Base-by-base conservation (phyloP, 495 filamentous ascomycete genomes). In the Rostrohypoxylon terebratum region DNA sequence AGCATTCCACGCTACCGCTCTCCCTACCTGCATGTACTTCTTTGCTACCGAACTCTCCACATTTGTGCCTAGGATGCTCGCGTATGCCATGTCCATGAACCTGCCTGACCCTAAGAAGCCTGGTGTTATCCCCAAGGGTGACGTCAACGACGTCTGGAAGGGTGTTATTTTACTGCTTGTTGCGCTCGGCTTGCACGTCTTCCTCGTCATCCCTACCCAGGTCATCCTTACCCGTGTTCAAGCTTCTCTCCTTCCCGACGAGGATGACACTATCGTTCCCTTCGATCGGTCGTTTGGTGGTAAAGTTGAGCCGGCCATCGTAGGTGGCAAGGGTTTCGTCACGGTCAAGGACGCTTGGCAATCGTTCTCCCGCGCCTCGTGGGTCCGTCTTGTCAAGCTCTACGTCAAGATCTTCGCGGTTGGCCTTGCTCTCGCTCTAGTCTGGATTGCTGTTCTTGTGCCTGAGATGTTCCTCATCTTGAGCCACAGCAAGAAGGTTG, bases 281-380 rank as follows among this genome's bases (percentile, higher is more conserved):
- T 87, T 87, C 62, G 85, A 87, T 75, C 82, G 84, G 23, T 80
- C 83, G 14, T 86, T 86, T 71, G 72, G 72, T 58, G 83, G 84
- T 59, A 83, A 77, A 69, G 80, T 86, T 9, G 81, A 81, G 75
- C 81, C 90, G 20, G 87, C 85, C 20, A 85, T 91, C 48, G 81
- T 93, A 6, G 90, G 89, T 65, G 93, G 92, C 59, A 87, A 85
- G 76, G 90, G 91, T 73, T 86, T 84, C 68, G 83, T 92, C 60
- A 87, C 87, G 48, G 85, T 94, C 77, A 77, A 86, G 31, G 91
- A 93, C 70, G 93, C 92, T 0, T 90, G 92, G 89, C 84, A 80
- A 53, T 91, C 86, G 25, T 91, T 96, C 75, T 85, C 89, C 72
- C 84, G 87, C 72, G 80, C 85, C 61, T 88, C 90, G 58, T 88